Conservation (phyloP, 768 basidiomycete genomes). For the Leccinum pellstonianum region DNA sequence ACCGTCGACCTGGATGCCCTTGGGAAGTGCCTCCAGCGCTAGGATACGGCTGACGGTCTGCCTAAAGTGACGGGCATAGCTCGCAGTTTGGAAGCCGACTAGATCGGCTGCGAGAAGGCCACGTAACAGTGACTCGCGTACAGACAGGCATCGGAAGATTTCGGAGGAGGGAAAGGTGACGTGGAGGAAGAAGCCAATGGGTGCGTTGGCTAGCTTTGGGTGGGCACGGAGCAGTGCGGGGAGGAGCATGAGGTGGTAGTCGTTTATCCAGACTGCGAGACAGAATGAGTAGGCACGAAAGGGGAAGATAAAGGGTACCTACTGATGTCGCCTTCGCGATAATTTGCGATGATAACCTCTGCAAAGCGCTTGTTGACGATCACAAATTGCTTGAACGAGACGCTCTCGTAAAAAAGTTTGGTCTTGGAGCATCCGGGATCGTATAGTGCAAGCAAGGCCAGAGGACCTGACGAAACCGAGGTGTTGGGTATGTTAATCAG, state of each 20-base stretch:
- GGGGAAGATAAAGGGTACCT: constrained; percentile 1
- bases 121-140: constrained; percentile 71
- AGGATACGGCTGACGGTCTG: constrained; percentile 83
- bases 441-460: constrained; percentile 90
- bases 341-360: constrained; percentile 72
- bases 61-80: constrained; percentile 79
- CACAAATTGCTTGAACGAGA: constrained; percentile 80
- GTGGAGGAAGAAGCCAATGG: constrained; percentile 89
- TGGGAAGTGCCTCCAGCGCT: constrained; percentile 77
- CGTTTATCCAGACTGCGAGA: constrained; percentile 73
- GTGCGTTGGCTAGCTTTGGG: constrained; percentile 42
- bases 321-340: constrained; percentile 87
- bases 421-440: constrained; percentile 84
- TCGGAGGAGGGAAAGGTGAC: constrained; percentile 95
- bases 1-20: constrained; percentile 67
- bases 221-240: constrained; percentile 78
- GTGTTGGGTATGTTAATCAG: constrained; percentile 20
- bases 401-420: constrained; percentile 76
- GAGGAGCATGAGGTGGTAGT: constrained; percentile 95
- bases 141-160: constrained; percentile 89
- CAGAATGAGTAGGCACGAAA: constrained; percentile 6
- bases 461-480: constrained; percentile 46
- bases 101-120: constrained; percentile 94
- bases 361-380: constrained; percentile 92
- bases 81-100: constrained; percentile 89